phyloP scores from a whole-genome alignment of 495 filamentous ascomycete species.

The Tuber calosporum region DNA sequence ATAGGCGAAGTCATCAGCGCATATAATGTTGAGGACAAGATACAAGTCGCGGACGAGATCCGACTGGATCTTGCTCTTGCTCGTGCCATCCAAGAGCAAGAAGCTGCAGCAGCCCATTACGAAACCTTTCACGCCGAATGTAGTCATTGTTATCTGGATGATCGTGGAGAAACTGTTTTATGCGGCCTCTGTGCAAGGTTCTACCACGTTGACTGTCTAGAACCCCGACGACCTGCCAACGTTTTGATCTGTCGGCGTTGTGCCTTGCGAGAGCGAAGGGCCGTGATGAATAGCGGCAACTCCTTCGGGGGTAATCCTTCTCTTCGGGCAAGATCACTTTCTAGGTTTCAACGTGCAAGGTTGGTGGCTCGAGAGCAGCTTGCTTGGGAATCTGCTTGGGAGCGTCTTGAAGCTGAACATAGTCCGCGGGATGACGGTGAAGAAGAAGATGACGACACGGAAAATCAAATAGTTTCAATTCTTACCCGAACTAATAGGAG shows the following conservation, averaged over 20 bases:
- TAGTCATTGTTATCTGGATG: not conserved
- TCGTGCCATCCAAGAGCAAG: not conserved
- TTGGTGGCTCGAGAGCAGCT: slow-evolving; percentile 13
- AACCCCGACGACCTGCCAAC: not conserved
- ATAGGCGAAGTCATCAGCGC: slow-evolving; percentile 67
- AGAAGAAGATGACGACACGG: slow-evolving; percentile 5
- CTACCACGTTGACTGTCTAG: not conserved
- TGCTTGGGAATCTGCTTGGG: slow-evolving; percentile 33
- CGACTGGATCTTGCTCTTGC: not conserved
- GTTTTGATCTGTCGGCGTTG: slow-evolving; percentile 4
- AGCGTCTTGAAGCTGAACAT: slow-evolving; percentile 14
- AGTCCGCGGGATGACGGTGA: slow-evolving; percentile 1
- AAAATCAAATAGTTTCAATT: slow-evolving; percentile 6
- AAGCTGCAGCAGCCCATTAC: not conserved
- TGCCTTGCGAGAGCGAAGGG: not conserved
- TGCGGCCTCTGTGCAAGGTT: not conserved
- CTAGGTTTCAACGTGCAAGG: not conserved
- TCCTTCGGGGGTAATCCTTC: not conserved
- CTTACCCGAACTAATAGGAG: slow-evolving; percentile 10
- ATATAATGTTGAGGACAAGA: slow-evolving; percentile 78
- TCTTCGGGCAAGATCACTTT: not conserved
- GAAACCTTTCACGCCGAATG: not conserved
- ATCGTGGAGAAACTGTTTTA: not conserved
- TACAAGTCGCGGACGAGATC: slow-evolving; percentile 65
- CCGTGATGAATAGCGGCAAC: not conserved